Conservation (phyloP, 257 asterid genomes). For the Solanum rostratum region DNA sequence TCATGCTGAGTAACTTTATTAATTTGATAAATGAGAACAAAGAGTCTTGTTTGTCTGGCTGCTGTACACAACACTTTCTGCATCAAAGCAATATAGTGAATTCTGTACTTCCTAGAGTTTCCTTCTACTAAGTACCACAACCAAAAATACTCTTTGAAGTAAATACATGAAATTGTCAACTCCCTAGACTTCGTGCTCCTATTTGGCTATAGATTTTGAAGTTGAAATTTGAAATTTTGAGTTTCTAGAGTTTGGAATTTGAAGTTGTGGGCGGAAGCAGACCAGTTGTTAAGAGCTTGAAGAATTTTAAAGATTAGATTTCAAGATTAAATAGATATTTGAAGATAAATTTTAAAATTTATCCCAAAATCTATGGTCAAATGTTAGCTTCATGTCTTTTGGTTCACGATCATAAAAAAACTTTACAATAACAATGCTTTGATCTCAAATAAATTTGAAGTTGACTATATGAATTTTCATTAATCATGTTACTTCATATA, state of each 20-base stretch:
- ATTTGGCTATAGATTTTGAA: too few relatives aligned
- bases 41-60: background rate
- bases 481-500: too few relatives aligned
- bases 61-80: background rate
- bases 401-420: background rate
- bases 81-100: too few relatives aligned
- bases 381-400: background rate
- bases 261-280: too few relatives aligned
- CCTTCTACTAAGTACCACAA: background rate
- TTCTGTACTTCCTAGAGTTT: background rate
- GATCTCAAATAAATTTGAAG: background rate
- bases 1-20: background rate
- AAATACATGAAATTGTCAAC: background rate
- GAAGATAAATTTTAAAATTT: too few relatives aligned
- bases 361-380: too few relatives aligned
- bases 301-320: too few relatives aligned
- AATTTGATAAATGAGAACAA: background rate
- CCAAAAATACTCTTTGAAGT: background rate
- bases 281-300: too few relatives aligned
- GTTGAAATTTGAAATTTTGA: too few relatives aligned
- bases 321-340: too few relatives aligned
- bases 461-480: background rate
- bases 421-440: fast-evolving
- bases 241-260: too few relatives aligned
- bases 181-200: too few relatives aligned